Percentiles rank a stretch among this genome's conserved stretches.
Evolutionary conservation across 2,329 filamentous ascomycete species (phyloP).

Genomic region (Fusarium paranaense): DNA sequence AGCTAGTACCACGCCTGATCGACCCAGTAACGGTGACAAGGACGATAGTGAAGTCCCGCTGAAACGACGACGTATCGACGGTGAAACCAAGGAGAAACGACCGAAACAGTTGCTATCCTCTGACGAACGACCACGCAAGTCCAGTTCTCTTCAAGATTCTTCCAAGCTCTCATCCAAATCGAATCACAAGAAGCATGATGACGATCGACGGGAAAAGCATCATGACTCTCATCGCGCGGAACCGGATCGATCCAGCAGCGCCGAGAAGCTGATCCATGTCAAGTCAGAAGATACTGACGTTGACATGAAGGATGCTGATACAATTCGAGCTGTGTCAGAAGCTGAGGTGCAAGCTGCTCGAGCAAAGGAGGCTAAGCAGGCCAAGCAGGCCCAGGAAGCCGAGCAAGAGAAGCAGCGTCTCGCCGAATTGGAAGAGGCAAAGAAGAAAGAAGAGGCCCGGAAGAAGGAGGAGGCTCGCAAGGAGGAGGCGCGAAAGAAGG

Average conservation of each 20-base stretch:
- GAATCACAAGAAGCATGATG: conserved; percentile 56
- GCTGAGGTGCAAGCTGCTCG: conserved; percentile 51
- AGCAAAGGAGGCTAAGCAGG: conserved; percentile 44
- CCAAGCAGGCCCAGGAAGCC: conserved; percentile 25
- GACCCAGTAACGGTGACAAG: conserved; percentile 63
- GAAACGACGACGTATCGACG: conserved; percentile 69
- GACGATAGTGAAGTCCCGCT: conserved; percentile 63
- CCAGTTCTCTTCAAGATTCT: conserved; percentile 56
- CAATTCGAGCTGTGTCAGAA: conserved; percentile 44
- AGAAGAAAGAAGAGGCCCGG: conserved; percentile 50
- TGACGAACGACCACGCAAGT: conserved; percentile 60
- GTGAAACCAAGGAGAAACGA: conserved; percentile 63
- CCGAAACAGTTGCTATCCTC: conserved; percentile 57
- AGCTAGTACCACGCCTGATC: conserved; percentile 69
- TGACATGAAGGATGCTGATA: conserved; percentile 65
- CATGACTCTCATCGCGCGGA: conserved; percentile 57
- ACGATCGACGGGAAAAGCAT: conserved; percentile 52
- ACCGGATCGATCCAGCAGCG: conserved; percentile 52
- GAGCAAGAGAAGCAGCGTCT: conserved; percentile 42
- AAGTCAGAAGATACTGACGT: conserved; percentile 68
- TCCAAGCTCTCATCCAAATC: conserved; percentile 50
- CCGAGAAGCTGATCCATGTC: conserved; percentile 65
- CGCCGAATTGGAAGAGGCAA: conserved; percentile 48
- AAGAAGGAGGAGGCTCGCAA: conserved; percentile 50
- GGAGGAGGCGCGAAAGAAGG: conserved; percentile 51